Percentiles rank a stretch among this genome's conserved stretches.
phyloP scores from a whole-genome alignment of 1,284 basidiomycete genomes.

The Clitocybe nebularis region DNA sequence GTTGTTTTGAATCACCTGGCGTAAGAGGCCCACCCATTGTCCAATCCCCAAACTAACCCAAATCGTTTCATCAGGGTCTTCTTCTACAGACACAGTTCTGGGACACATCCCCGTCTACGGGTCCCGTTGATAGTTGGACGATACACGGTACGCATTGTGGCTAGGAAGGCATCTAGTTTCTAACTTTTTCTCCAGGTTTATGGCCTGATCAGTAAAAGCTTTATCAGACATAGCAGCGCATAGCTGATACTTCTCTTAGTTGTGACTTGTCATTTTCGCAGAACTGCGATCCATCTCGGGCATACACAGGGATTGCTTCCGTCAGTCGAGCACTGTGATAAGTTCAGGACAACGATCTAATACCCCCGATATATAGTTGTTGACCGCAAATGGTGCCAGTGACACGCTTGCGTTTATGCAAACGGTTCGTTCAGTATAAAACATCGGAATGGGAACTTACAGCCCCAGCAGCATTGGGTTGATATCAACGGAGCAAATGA shows the following conservation, averaged over 20 bases:
- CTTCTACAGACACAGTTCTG: constrained; percentile 66
- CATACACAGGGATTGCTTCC: constrained; percentile 52
- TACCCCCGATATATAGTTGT: constrained; percentile 51
- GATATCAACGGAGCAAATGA: constrained; percentile 60
- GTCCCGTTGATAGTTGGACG: constrained; percentile 68
- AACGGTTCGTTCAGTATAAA: constrained; percentile 27
- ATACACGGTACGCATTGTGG: constrained; percentile 54
- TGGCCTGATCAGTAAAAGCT: constrained; percentile 62
- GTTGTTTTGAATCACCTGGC: constrained; percentile 53
- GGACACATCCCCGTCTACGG: constrained; percentile 60
- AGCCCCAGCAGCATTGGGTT: constrained; percentile 50
- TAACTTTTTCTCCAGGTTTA: constrained; percentile 38
- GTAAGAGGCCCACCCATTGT: constrained; percentile 22
- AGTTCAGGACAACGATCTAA: too few relatives aligned
- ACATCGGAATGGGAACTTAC: background rate
- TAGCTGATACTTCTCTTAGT: constrained; percentile 29
- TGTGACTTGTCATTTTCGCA: constrained; percentile 64
- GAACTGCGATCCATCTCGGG: constrained; percentile 64
- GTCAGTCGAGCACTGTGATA: constrained; percentile 27
- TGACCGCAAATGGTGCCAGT: constrained; percentile 54
- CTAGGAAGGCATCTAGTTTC: constrained; percentile 5
- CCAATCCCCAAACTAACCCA: background rate
- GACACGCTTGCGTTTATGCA: constrained; percentile 69
- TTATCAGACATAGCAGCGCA: constrained; percentile 1
- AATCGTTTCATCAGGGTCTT: constrained; percentile 41